Evolutionary conservation across 345 rosid species (phyloP).

Genomic region (Brassica incana): DNA sequence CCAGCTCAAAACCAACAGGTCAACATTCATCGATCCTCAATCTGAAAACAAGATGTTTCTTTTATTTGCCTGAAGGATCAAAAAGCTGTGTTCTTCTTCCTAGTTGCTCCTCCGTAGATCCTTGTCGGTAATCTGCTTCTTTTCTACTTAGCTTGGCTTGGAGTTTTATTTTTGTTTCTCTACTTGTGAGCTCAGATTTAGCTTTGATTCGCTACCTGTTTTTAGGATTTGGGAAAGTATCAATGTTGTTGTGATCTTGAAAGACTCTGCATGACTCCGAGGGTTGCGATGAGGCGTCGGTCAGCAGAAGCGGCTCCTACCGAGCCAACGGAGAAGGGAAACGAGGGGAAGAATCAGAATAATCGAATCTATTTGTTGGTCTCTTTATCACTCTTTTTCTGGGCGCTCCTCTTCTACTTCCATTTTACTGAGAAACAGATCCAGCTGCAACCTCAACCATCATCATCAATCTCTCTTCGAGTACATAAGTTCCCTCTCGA

Average conservation of each 20-base stretch:
- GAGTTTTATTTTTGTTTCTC: constrained; percentile 4
- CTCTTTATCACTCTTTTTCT: constrained; percentile 56
- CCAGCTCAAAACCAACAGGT: constrained; percentile 18
- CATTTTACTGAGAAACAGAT: constrained; percentile 56
- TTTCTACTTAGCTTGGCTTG: background rate
- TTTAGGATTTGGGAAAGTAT: constrained; percentile 14
- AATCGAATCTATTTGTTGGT: constrained; percentile 58
- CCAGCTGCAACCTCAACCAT: constrained; percentile 38
- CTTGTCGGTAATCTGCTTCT: constrained; percentile 26
- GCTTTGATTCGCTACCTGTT: background rate
- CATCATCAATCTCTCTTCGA: constrained; percentile 33
- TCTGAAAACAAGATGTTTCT: background rate
- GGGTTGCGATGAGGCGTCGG: constrained; percentile 68
- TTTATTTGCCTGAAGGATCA: background rate
- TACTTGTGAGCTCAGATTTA: constrained; percentile 19
- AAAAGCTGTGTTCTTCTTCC: background rate
- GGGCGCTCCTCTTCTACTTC: constrained; percentile 67
- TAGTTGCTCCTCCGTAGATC: constrained; percentile 25
- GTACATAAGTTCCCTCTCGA: constrained; percentile 37
- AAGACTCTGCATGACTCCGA: constrained; percentile 22
- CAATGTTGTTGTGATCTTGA: constrained; percentile 28
- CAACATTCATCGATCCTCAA: constrained; percentile 20
- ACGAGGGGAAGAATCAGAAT: constrained; percentile 54
- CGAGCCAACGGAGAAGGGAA: constrained; percentile 63
- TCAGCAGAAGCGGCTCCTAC: constrained; percentile 38